Base-by-base conservation (phyloP, 2,329 filamentous ascomycete genomes). In the Claviceps capensis region DNA sequence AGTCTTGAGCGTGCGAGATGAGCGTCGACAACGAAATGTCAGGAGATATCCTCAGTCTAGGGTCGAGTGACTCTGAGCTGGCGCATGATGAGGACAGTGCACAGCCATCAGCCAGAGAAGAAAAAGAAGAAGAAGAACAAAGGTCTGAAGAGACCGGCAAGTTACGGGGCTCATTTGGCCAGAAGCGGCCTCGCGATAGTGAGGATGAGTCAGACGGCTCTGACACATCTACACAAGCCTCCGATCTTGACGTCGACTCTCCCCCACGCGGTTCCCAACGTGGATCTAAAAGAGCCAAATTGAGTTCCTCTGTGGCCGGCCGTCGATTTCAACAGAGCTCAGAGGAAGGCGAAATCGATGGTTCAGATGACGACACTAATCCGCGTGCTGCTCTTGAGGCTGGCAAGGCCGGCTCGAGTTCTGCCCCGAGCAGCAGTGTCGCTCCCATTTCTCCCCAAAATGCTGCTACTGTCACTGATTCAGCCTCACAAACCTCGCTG, bases 341-440 rank as follows among this genome's bases (percentile, higher is more conserved):
- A 17, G 65, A 69, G 50, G 66, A 68, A 52, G 65, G 65, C 22
- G 63, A 69, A 56, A 59, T 65, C 48, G 63, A 63, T 23, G 62
- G 65, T 41, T 57, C 52, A 9, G 52, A 52, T 11, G 50, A 42
- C 22, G 53, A 52, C 11, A 5, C 40, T 4, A 54, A 54, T 30
- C 53, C 53, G n/a, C 50, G 53, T 34, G 47, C 47, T 45, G 53
- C 47, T 22, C 43, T 54, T 17, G 53, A 54, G 38, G 40, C n/a
- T 26, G 53, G 50, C 47, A 54, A 48, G 49, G 40, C n/a, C 11
- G 30, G 13, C 16, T n/a, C 23, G n/a, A 16, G 5, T 17, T 43
- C n/a, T 9, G 40, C 6, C 11, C 14, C 26, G 19, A 47, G 36
- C 37, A 17, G 14, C 26, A 48, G 34, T 50, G 34, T 22, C 37